Evolutionary conservation across 805 yeast genomes (phyloP).

Genomic region (Lachancea mirantina): DNA sequence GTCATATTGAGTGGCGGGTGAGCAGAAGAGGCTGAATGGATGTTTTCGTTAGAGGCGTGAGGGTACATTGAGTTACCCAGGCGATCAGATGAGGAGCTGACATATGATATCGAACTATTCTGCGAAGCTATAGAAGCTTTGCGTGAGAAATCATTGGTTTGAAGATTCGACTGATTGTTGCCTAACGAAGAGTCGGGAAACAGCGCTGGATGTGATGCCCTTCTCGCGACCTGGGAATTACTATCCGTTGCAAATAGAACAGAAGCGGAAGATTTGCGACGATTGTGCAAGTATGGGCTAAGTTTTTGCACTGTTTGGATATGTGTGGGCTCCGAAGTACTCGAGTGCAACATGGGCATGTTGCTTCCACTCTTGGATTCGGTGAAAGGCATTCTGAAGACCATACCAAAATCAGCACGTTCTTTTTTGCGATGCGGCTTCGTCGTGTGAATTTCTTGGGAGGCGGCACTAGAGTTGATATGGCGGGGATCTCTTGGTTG

Average conservation of each 20-base stretch:
- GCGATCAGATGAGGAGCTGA: constrained; percentile 29
- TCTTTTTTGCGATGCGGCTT: constrained; percentile 16
- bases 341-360: neutral
- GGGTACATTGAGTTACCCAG: constrained; percentile 26
- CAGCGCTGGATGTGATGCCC: constrained; percentile 22
- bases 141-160: constrained; percentile 27
- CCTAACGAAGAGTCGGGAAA: too few species aligned
- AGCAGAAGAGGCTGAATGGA: too few species aligned
- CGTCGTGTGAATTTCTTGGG: constrained; percentile 6
- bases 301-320: neutral
- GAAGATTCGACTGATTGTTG: too few species aligned
- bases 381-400: constrained; percentile 65
- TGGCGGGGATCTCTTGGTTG: constrained; percentile 5
- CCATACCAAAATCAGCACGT: constrained; percentile 30
- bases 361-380: constrained; percentile 5
- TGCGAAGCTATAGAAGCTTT: constrained; percentile 35
- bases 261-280: constrained; percentile 7
- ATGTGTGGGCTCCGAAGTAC: constrained; percentile 1
- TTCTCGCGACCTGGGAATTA: constrained; percentile 10
- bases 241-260: constrained; percentile 1
- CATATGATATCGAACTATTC: constrained; percentile 24
- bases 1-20: constrained; percentile 23
- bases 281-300: neutral
- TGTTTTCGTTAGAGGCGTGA: constrained; percentile 21
- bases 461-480: neutral